Evolutionary conservation across 2,329 filamentous ascomycete genomes (phyloP), one percentile per base, ranked within the genome.

Genomic region (Aspergillus melleus): DNA sequence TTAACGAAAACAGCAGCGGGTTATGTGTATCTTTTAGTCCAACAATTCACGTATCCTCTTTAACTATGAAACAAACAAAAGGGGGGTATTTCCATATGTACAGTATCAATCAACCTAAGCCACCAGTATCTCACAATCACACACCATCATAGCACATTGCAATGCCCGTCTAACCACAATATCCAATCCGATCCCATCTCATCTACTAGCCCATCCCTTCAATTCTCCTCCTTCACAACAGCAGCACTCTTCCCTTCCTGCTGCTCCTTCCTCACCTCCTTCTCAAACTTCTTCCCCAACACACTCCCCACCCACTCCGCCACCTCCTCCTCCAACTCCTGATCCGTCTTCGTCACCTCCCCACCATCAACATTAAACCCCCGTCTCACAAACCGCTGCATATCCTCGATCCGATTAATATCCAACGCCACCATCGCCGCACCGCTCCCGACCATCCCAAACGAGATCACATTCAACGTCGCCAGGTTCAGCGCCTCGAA

Each of bases 401-500:
- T 77, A 69, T 93, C 90, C 4, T 86, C 85, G 46, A 92, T 55
- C 50, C 81, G 83, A 71, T 87, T 87, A 39, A 98, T 85, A 73
- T 97, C 90, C 61, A 95, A 86, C 0, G 86, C 88, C 83, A 89
- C 96, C 62, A 91, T 81, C 11, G 88, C 75, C 0, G 89, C 92
- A 3, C 94, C 95, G 0, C 86, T 83, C 9, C 84, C 77, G 83
- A 96, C 86, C 74, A 96, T 86, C 0, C 84, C 88, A 53, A 95
- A 85, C 67, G 88, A 90, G 32, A 88, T 70, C 12, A 95, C 91
- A 68, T 96, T 96, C 67, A 97, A 83, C 0, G 93, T 96, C 0
- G 94, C 95, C 39, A 97, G 80, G 52, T 88, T 90, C 22, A 99
- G 80, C 0, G 94, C 94, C 76, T 96, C 90, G 36, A 90, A 77